A percentile compares a stretch with the other conserved stretches of the same genome.
These are phyloP conservation scores for Talaromyces amestolkiae DNA, from an alignment of 2,329 filamentous ascomycete species.

Conservation along the genomic window DNA sequence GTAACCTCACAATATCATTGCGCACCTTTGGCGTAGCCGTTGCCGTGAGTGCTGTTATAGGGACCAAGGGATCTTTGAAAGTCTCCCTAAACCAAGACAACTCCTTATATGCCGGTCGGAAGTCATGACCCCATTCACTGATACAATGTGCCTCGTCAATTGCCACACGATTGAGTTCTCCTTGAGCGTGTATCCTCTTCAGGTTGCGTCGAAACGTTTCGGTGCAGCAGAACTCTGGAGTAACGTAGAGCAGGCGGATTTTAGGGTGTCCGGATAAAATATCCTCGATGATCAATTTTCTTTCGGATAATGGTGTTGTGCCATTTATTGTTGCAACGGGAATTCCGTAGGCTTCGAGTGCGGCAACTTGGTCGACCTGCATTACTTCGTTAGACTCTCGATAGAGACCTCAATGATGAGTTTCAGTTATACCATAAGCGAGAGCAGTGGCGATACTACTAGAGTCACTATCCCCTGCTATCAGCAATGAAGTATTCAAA, in stretches of 20 bases:
- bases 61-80: constrained; percentile 69
- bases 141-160: constrained; percentile 97
- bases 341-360: constrained; percentile 70
- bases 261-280: constrained; percentile 83
- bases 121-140: constrained; percentile 97
- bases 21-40: constrained; percentile 81
- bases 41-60: constrained; percentile 88
- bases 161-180: constrained; percentile 80
- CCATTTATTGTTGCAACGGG: constrained; percentile 84
- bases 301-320: constrained; percentile 66
- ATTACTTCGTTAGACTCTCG: not conserved
- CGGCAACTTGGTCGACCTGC: constrained; percentile 89
- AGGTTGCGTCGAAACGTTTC: constrained; percentile 74
- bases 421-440: constrained; percentile 67
- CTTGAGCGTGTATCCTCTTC: constrained; percentile 70
- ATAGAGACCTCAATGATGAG: not conserved
- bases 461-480: constrained; percentile 65
- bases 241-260: constrained; percentile 85
- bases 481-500: not conserved
- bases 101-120: constrained; percentile 85
- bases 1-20: constrained; percentile 73
- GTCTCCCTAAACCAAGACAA: constrained; percentile 76
- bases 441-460: constrained; percentile 83
- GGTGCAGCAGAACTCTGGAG: constrained; percentile 79
- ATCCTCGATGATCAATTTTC: constrained; percentile 70